These are phyloP conservation scores for Cryptococcus wingfieldii DNA, from an alignment of 1,284 basidiomycete genomes.

Conservation along the genomic window DNA sequence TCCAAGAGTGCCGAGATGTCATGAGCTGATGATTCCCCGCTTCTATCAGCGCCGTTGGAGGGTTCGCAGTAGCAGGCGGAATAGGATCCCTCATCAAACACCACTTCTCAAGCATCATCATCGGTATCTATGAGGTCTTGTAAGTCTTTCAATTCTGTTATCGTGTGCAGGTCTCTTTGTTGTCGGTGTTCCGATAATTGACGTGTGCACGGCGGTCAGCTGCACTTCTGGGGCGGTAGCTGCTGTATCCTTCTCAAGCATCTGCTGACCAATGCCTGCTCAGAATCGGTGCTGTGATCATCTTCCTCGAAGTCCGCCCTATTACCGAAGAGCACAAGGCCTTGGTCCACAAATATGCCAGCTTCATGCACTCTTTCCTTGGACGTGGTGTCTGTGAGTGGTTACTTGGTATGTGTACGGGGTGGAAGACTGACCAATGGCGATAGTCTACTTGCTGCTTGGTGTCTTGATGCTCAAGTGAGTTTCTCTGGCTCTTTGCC, in stretches of 20 bases:
- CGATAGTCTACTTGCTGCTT: constrained; percentile 46
- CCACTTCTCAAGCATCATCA: constrained; percentile 45
- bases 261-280: not conserved
- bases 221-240: no score
- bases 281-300: constrained; percentile 38
- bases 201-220: no score
- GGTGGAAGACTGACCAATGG: not conserved
- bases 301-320: constrained; percentile 42
- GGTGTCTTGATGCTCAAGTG: constrained; percentile 49
- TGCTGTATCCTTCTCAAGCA: no score
- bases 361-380: constrained; percentile 49
- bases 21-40: not conserved
- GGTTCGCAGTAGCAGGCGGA: constrained; percentile 44
- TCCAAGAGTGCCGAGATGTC: not conserved
- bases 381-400: constrained; percentile 50
- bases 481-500: constrained; percentile 4
- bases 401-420: not conserved
- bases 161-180: not conserved
- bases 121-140: constrained; percentile 44
- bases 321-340: constrained; percentile 44
- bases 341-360: constrained; percentile 46
- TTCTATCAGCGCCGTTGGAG: constrained; percentile 42
- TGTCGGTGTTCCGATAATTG: not conserved
- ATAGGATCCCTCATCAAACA: constrained; percentile 44
- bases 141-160: constrained; percentile 16